A percentile compares a stretch with the other conserved stretches of the same genome.
phyloP scores from a whole-genome alignment of 164 flowering plant species.

The Magnolia kwangsiensis region DNA sequence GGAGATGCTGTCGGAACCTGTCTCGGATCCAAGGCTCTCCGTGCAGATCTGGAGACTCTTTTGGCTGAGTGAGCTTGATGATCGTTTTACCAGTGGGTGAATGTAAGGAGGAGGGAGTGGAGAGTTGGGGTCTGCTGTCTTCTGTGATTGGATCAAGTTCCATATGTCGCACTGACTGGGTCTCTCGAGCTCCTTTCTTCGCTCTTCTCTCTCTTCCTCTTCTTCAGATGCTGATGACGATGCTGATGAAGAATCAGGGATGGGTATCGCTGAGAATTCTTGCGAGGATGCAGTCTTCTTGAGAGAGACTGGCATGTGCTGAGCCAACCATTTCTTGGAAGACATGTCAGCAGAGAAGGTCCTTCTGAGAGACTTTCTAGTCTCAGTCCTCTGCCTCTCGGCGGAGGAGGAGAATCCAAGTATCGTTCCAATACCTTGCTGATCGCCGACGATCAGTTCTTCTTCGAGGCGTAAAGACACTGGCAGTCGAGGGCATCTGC shows the following conservation, averaged over 20 bases:
- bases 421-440: constrained; percentile 51
- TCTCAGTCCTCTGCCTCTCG: constrained; percentile 12
- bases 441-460: constrained; percentile 20
- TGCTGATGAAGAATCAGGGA: constrained; percentile 8
- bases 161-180: constrained; percentile 35
- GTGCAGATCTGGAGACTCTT: constrained; percentile 86
- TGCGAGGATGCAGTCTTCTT: constrained; percentile 38
- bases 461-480: constrained; percentile 17
- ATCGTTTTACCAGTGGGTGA: constrained; percentile 59
- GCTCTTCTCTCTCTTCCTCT: constrained; percentile 10
- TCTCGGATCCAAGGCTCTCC: constrained; percentile 89
- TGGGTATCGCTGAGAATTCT: constrained; percentile 10
- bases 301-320: constrained; percentile 27
- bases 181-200: constrained; percentile 14
- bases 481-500: constrained; percentile 20
- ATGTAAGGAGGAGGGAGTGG: constrained; percentile 42
- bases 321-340: constrained; percentile 50
- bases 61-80: constrained; percentile 46
- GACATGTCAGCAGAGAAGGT: constrained; percentile 74
- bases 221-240: constrained; percentile 20
- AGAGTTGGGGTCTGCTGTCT: constrained; percentile 8
- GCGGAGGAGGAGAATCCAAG: constrained; percentile 30
- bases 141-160: constrained; percentile 47
- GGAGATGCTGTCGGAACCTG: constrained; percentile 75
- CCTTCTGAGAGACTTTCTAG: constrained; percentile 38